Conservation (phyloP, 2,329 filamentous ascomycete species). For the Cordyceps fumosorosea region DNA sequence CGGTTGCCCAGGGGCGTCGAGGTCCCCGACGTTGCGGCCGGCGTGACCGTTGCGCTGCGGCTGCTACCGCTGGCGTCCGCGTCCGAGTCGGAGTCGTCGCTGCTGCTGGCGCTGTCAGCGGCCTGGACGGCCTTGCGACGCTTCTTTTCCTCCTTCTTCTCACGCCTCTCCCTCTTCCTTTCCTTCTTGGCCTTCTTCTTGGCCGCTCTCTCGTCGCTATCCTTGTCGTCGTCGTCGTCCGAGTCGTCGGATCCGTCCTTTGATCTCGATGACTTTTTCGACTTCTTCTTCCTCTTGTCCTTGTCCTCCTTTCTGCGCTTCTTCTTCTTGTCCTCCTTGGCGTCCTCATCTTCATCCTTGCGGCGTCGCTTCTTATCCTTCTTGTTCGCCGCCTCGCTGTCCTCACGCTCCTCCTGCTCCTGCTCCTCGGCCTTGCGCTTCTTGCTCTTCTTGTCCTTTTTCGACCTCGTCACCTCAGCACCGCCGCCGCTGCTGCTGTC, state of each 20-base stretch:
- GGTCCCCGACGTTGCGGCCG: constrained; percentile 33
- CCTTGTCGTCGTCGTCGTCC: constrained; percentile 22
- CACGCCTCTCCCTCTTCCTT: constrained; percentile 35
- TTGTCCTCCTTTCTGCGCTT: constrained; percentile 23
- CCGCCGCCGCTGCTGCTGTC: constrained; percentile 13
- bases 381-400: constrained; percentile 16
- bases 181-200: constrained; percentile 27
- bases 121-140: constrained; percentile 29
- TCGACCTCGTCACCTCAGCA: constrained; percentile 21
- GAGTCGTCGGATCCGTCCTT: constrained; percentile 21
- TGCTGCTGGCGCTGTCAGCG: constrained; percentile 18
- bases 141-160: constrained; percentile 46
- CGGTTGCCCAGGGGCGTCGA: constrained; percentile 49
- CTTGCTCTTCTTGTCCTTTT: constrained; percentile 28
- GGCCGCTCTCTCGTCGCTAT: constrained; percentile 18
- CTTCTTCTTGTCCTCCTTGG: constrained; percentile 20
- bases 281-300: constrained; percentile 27
- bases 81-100: constrained; percentile 18
- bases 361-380: constrained; percentile 26
- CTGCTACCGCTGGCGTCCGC: constrained; percentile 13
- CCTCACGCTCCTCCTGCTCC: constrained; percentile 20
- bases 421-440: constrained; percentile 28
- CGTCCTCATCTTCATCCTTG: constrained; percentile 23
- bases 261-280: constrained; percentile 19
- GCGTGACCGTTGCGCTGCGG: constrained; percentile 27